Base-by-base conservation (phyloP, 2,329 filamentous ascomycete species). In the Zalaria obscura region DNA sequence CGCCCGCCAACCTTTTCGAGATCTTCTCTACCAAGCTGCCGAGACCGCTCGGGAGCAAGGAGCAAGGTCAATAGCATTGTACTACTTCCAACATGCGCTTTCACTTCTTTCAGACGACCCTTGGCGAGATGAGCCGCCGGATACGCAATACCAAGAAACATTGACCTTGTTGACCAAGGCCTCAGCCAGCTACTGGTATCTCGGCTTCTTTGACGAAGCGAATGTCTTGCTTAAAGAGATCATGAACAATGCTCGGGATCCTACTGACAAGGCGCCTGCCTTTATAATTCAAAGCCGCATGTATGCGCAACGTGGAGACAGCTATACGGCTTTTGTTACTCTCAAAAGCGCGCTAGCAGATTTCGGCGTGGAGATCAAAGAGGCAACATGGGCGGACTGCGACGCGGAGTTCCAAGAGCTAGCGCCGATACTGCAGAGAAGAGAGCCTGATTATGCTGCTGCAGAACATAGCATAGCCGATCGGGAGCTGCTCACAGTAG, bases 91-190 rank as follows among this genome's bases (percentile, higher is more conserved):
- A 36, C 75, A 78, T 41, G 87, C 85, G 38, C 71, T 94, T 36
- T 69, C 71, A 6, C 69, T 96, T n/a, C 68, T 96, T 9, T 87
- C 93, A 55, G 68, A 80, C 5, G 66, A 83, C 40, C 78, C 83
- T 1, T 96, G 89, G 89, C 68, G 75, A 35, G 38, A 45, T 5
- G 69, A 67, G 5, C 60, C 65, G 9, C 70, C 75, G 4, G 89
- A 95, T 55, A 80, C 83, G 0, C 81, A 77, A 36, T 94, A 94
- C 52, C 78, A 86, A 7, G 89, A 96, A 62, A 93, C 87, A 0
- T 69, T 93, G 47, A 78, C 80, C 47, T 68, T 93, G 2, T 79
- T 85, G 56, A 77, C 87, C 4, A 77, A 83, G 40, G 77, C 84
- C 4, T 83, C 87, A 3, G 87, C 94, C 57, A 86, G 84, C 55